These are phyloP conservation scores for Candida ficus DNA, from an alignment of 805 yeast genomes.

Conservation along the genomic window DNA sequence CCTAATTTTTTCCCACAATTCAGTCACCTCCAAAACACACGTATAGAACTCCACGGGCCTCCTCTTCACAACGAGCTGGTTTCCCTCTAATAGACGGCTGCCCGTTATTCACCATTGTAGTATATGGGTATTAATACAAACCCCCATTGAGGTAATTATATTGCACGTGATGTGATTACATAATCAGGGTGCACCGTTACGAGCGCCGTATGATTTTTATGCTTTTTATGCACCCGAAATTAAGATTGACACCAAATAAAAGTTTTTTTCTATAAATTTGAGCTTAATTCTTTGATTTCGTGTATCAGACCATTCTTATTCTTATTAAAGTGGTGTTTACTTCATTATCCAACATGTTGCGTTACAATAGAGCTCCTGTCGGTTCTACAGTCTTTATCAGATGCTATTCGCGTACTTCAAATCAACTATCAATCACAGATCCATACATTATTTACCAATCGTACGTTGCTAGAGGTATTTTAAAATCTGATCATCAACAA, in stretches of 20 bases:
- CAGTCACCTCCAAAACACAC: no score
- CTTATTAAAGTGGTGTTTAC: no score
- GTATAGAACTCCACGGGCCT: not conserved
- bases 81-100: no score
- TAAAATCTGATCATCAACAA: constrained; percentile 54
- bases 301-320: no score
- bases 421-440: constrained; percentile 47
- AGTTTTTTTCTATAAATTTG: not conserved
- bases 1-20: no score
- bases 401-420: constrained; percentile 5
- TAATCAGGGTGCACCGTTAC: not conserved
- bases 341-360: not conserved
- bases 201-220: no score
- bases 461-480: constrained; percentile 44
- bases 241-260: not conserved
- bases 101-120: no score
- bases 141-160: no score
- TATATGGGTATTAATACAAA: no score
- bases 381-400: not conserved
- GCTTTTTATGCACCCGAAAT: constrained; percentile 4
- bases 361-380: no score
- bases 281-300: not conserved
- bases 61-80: not conserved
- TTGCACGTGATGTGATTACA: not conserved
- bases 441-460: constrained; percentile 54